A percentile compares a stretch with the other conserved stretches of the same genome.
phyloP scores from a whole-genome alignment of 257 asterid species.

The Solanum lycopersicoides region DNA sequence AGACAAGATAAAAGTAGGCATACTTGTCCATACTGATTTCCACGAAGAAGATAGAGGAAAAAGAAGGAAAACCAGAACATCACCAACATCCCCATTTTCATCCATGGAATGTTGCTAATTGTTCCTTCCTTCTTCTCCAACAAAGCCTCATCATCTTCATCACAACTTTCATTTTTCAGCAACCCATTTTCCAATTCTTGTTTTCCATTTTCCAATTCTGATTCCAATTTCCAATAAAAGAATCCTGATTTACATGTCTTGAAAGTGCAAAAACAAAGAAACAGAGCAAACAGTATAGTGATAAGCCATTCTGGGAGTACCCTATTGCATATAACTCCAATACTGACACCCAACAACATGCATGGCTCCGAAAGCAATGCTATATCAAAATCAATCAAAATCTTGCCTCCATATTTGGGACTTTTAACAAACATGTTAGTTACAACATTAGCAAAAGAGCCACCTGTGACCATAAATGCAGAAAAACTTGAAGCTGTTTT shows the following conservation, averaged over 20 bases:
- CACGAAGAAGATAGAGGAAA: conserved; percentile 64
- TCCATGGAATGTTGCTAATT: conserved; percentile 36
- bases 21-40: conserved; percentile 72
- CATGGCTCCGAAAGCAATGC: conserved; percentile 74
- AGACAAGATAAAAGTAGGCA: not conserved
- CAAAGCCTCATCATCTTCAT: conserved; percentile 15
- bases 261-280: conserved; percentile 58
- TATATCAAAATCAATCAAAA: conserved; percentile 59
- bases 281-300: conserved; percentile 41
- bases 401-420: conserved; percentile 6
- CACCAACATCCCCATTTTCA: conserved; percentile 46
- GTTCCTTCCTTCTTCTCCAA: conserved; percentile 3
- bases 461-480: conserved; percentile 82
- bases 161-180: not conserved
- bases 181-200: conserved; percentile 14
- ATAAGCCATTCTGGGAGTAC: conserved; percentile 80
- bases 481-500: conserved; percentile 62
- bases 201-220: conserved; percentile 14
- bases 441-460: conserved; percentile 59
- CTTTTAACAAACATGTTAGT: conserved; percentile 8
- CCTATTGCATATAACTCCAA: conserved; percentile 59
- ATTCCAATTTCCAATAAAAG: conserved; percentile 46
- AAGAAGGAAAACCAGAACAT: conserved; percentile 65
- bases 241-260: conserved; percentile 62
- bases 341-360: conserved; percentile 76